Conservation (phyloP, 352 stramenopile genomes). For the Phytophthora meadii region DNA sequence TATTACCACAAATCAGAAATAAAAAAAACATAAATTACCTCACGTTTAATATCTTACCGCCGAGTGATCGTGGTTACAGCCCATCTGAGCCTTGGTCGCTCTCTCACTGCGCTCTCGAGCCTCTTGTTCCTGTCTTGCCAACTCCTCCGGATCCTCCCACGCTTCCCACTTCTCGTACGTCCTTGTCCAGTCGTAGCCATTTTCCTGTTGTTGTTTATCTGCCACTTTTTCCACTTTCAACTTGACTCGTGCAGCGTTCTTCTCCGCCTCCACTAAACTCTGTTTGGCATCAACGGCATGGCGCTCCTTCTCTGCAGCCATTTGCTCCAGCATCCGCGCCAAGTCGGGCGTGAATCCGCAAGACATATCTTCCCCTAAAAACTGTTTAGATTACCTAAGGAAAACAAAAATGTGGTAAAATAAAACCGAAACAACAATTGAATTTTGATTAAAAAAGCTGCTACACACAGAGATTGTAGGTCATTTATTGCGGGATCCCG, state of each 20-base stretch:
- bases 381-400: no score
- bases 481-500: constrained; percentile 16
- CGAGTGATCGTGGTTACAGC: constrained; percentile 89
- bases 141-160: constrained; percentile 84
- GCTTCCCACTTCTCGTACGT: constrained; percentile 84
- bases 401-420: not conserved
- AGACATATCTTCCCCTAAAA: constrained; percentile 43
- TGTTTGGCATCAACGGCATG: constrained; percentile 44
- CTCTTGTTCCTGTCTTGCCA: constrained; percentile 68
- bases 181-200: constrained; percentile 76
- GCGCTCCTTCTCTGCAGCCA: constrained; percentile 68
- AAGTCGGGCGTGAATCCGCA: constrained; percentile 75
- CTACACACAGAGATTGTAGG: not conserved
- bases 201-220: constrained; percentile 22
- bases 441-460: not conserved
- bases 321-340: constrained; percentile 69
- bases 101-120: constrained; percentile 70
- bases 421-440: constrained; percentile 4
- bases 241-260: constrained; percentile 52
- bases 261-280: constrained; percentile 39
- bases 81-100: constrained; percentile 48
- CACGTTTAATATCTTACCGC: constrained; percentile 37
- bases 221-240: constrained; percentile 41
- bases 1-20: constrained; percentile 17
- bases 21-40: constrained; percentile 5